Conservation (phyloP, 2,329 filamentous ascomycete species). For the Tolypocladium paradoxum region DNA sequence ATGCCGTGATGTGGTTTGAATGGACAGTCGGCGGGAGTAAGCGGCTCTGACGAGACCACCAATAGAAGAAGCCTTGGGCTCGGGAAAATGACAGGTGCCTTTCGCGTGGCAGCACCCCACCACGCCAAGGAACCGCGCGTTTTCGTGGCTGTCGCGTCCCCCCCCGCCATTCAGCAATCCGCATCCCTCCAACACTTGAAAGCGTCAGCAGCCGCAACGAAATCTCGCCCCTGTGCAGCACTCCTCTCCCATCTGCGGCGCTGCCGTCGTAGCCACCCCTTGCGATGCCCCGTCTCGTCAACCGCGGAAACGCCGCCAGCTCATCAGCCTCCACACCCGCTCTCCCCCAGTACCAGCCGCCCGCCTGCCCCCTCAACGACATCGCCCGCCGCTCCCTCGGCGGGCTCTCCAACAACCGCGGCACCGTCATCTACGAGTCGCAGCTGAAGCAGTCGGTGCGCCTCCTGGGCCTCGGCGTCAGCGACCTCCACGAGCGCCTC, state of each 20-base stretch:
- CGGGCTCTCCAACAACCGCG: conserved; percentile 30
- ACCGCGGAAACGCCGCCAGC: conserved; percentile 10
- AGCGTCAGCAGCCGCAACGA: background rate
- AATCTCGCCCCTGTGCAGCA: background rate
- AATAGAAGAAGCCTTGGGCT: background rate
- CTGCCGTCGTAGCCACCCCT: background rate
- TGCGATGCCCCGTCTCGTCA: conserved; percentile 23
- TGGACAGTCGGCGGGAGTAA: no score
- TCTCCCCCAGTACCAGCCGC: conserved; percentile 41
- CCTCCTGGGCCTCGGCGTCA: conserved; percentile 33
- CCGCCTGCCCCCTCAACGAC: conserved; percentile 32
- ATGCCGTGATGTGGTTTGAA: no score
- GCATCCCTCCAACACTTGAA: no score
- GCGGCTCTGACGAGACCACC: background rate
- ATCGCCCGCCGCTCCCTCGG: conserved; percentile 26
- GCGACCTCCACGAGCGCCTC: conserved; percentile 38
- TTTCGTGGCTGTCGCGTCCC: background rate
- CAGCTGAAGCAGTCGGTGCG: conserved; percentile 34
- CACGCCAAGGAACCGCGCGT: background rate
- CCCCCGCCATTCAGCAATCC: background rate
- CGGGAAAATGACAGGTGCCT: background rate
- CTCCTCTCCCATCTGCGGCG: background rate
- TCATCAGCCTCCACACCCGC: conserved; percentile 12
- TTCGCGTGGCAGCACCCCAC: background rate
- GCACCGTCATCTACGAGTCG: conserved; percentile 30